Conservation (phyloP, 441 rosid genomes). For the Adansonia grandidieri region DNA sequence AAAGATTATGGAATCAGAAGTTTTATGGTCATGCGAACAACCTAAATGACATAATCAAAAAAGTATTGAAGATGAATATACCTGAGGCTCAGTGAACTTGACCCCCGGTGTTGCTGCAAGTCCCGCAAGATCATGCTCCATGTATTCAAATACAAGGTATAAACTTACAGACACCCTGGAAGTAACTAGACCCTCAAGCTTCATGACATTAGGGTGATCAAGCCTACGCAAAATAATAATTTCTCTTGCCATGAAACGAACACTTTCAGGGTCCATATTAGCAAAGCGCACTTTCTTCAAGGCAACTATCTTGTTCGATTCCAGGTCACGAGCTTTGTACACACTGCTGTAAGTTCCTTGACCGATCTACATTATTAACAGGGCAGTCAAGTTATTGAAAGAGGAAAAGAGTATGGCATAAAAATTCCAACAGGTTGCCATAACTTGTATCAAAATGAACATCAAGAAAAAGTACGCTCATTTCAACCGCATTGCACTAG, state of each 20-base stretch:
- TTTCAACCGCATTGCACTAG: background rate
- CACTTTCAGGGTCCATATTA: slow-evolving; percentile 67
- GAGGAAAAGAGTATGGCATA: background rate
- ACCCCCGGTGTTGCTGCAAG: slow-evolving; percentile 57
- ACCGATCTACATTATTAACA: slow-evolving; percentile 49
- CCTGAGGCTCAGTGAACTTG: slow-evolving; percentile 66
- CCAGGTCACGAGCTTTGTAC: slow-evolving; percentile 63
- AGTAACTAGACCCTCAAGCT: slow-evolving; percentile 65
- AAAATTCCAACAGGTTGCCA: background rate
- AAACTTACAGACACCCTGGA: slow-evolving; percentile 65
- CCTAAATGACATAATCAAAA: slow-evolving; percentile 1
- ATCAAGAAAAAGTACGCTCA: slow-evolving; percentile 1
- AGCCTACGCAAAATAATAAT: slow-evolving; percentile 61
- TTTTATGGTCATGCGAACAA: slow-evolving; percentile 11
- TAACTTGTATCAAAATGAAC: background rate
- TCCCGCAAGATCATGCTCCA: slow-evolving; percentile 71
- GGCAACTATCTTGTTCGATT: slow-evolving; percentile 58
- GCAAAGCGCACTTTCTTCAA: slow-evolving; percentile 70
- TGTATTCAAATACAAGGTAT: slow-evolving; percentile 65
- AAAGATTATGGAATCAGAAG: slow-evolving; percentile 1
- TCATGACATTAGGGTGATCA: slow-evolving; percentile 69
- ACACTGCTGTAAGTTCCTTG: slow-evolving; percentile 77
- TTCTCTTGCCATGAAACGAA: slow-evolving; percentile 70
- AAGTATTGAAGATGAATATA: slow-evolving; percentile 21
- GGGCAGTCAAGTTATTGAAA: slow-evolving; percentile 1